Evolutionary conservation across 2,329 filamentous ascomycete genomes (phyloP).

Genomic region (Chrysoporthe cubensis): DNA sequence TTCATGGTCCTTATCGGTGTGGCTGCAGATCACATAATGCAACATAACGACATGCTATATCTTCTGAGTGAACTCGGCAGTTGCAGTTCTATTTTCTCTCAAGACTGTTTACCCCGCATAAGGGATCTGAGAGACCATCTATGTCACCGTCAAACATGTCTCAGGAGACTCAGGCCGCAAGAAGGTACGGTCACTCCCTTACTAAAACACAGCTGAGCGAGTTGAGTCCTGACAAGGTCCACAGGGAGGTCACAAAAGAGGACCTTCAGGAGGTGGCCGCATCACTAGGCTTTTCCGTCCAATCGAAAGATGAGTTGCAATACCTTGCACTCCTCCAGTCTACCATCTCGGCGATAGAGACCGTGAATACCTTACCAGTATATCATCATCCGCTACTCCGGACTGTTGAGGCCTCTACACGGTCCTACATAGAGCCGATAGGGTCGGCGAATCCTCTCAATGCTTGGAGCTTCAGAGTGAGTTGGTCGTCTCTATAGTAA

Average conservation of each 20-base stretch:
- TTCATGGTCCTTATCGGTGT: not conserved
- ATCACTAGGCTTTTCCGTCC: slow-evolving; percentile 21
- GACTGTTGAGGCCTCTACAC: not conserved
- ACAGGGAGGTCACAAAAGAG: slow-evolving; percentile 13
- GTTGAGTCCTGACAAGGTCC: too few species aligned
- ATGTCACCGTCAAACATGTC: not conserved
- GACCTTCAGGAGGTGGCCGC: slow-evolving; percentile 5
- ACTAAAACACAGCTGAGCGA: not conserved
- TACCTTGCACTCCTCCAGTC: slow-evolving; percentile 22
- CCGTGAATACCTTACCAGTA: slow-evolving; percentile 21
- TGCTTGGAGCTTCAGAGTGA: slow-evolving; percentile 25
- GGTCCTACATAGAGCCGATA: slow-evolving; percentile 16
- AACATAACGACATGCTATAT: not conserved
- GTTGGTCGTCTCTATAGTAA: not conserved
- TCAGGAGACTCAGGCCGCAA: not conserved
- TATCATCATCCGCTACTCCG: slow-evolving; percentile 18
- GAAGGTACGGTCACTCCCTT: not conserved
- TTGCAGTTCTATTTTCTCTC: not conserved
- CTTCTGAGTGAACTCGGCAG: not conserved
- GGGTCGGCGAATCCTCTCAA: slow-evolving; percentile 21
- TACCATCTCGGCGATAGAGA: slow-evolving; percentile 20
- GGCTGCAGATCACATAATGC: not conserved
- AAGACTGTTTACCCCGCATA: not conserved
- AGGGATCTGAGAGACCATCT: not conserved
- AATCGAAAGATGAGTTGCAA: slow-evolving; percentile 22